Evolutionary conservation across 2,329 filamentous ascomycete genomes (phyloP).

Genomic region (Leptographium radiaticola): DNA sequence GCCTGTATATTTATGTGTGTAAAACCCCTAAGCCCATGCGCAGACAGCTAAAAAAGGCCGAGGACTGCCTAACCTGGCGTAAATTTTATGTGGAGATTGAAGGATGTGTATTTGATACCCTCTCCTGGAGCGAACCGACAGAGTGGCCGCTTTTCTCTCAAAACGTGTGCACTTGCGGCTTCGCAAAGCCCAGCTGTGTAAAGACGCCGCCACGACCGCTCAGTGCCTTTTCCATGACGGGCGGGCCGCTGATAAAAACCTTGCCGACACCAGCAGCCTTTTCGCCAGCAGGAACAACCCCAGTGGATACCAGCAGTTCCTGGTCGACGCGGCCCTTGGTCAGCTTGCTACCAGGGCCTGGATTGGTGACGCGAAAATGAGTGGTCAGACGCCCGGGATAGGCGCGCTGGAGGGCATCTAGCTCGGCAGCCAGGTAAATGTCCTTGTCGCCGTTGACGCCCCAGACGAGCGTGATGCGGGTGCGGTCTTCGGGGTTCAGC

Average conservation of each 20-base stretch:
- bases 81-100: too few species aligned
- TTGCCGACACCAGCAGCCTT: slow-evolving; percentile 22
- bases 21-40: too few species aligned
- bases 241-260: slow-evolving; percentile 58
- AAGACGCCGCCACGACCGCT: slow-evolving; percentile 39
- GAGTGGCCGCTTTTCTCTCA: slow-evolving; percentile 1
- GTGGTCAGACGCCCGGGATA: slow-evolving; percentile 43
- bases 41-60: too few species aligned
- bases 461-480: slow-evolving; percentile 50
- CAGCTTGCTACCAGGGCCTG: slow-evolving; percentile 25
- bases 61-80: too few species aligned
- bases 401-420: slow-evolving; percentile 33
- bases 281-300: slow-evolving; percentile 17
- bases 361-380: slow-evolving; percentile 42
- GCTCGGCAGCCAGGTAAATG: slow-evolving; percentile 42
- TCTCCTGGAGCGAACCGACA: too few species aligned
- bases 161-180: slow-evolving; percentile 46
- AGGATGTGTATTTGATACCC: too few species aligned
- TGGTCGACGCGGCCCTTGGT: slow-evolving; percentile 45
- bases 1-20: too few species aligned
- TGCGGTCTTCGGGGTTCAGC: slow-evolving; percentile 46
- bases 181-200: slow-evolving; percentile 41
- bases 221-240: slow-evolving; percentile 48
- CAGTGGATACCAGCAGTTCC: slow-evolving; percentile 38
- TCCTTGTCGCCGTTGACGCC: slow-evolving; percentile 54